Base-by-base conservation (phyloP, 768 basidiomycete species). In the Suillus fuscotomentosus region DNA sequence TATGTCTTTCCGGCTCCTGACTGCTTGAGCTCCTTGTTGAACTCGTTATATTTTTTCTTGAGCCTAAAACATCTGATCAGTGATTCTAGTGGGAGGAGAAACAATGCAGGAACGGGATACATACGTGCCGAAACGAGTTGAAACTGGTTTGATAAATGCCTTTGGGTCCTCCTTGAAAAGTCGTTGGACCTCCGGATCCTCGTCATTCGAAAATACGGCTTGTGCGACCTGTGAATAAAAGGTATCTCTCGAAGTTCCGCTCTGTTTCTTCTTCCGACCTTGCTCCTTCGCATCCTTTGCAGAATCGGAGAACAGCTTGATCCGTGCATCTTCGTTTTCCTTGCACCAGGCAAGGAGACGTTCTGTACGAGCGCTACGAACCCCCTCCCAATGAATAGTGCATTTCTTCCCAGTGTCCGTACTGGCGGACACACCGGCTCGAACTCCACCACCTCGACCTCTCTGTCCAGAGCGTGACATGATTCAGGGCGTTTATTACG, bases 241-340 rank as follows among this genome's bases (percentile, higher is more conserved):
- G 3, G 10, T 6, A 14, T 43, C 34, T 61, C 34, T 61, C 3
- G 7, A 61, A 47, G 0, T 34, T 13, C 47, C n/a, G 27, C 24
- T 22, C 14, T 43, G 22, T 34, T 43, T 47, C 60, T 54, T 61
- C 24, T 53, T 48, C 45, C 3, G 7, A 15, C 60, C 41, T 24
- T 41, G 41, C 47, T 61, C 60, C 34, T 61, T 61, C 0, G 60
- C 47, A 61, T 61, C 60, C 45, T 61, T 34, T 41, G 47, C n/a
- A 0, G 24, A 61, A 47, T 61, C 24, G 24, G 24, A 24, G 24
- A 24, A 24, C 24, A 24, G 24, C 24, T 24, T 24, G 24, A 24
- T 24, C 1, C 24, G 24, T 7, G 24, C 24, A 24, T 24, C 24
- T 24, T 24, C 2, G 2, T 24, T 24, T 24, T 24, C 24, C 24